Evolutionary conservation across 345 rosid genomes (phyloP).

Genomic region (Syzygium jambos): DNA sequence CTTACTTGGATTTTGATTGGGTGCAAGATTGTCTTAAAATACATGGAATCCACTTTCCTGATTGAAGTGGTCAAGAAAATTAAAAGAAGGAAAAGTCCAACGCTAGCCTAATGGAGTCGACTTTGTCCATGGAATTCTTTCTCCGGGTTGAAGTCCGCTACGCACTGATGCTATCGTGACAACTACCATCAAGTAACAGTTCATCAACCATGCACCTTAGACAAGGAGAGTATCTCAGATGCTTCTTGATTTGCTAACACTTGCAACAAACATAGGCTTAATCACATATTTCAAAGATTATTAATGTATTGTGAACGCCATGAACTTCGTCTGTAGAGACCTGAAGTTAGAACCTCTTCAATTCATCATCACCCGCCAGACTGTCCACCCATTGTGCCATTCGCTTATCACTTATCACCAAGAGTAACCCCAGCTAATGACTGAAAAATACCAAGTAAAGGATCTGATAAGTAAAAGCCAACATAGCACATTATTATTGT

Average conservation of each 20-base stretch:
- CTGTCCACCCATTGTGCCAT: conserved; percentile 96
- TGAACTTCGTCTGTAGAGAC: conserved; percentile 22
- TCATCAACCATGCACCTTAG: background rate
- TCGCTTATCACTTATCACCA: conserved; percentile 57
- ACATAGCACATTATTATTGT: background rate
- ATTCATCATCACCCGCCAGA: conserved; percentile 72
- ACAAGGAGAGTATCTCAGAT: background rate
- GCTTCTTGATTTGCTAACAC: background rate
- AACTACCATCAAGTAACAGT: background rate
- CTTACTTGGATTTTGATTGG: too few relatives aligned
- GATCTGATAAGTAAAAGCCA: background rate
- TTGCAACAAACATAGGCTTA: background rate
- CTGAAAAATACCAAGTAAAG: conserved; percentile 25
- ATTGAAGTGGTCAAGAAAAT: too few relatives aligned
- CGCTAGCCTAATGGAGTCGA: too few relatives aligned
- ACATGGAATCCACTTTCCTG: too few relatives aligned
- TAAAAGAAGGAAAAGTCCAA: too few relatives aligned
- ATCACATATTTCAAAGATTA: background rate
- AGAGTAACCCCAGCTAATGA: conserved; percentile 93
- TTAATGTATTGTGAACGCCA: conserved; percentile 6
- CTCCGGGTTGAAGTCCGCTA: too few relatives aligned
- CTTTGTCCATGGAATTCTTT: too few relatives aligned
- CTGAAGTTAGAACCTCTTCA: conserved; percentile 98
- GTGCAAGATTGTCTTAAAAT: too few relatives aligned
- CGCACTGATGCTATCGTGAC: background rate